Percentiles rank a stretch among this genome's conserved stretches.
Conservation (phyloP, 148 eudicot species). For the Silene conica region DNA sequence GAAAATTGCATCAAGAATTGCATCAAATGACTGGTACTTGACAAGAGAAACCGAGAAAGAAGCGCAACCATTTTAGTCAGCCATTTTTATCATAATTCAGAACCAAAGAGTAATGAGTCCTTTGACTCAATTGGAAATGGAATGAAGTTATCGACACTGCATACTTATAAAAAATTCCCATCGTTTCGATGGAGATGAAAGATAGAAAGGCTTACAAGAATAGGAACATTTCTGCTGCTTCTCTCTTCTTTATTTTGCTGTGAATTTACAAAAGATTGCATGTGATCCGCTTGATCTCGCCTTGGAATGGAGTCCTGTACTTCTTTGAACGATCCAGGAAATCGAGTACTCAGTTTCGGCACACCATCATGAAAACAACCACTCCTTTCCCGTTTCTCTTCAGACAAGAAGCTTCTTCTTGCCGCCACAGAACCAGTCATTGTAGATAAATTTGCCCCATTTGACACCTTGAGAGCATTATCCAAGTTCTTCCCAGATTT, state of each 20-base stretch:
- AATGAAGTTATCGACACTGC: neutral
- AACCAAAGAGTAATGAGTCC: too few relatives aligned
- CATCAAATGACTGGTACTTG: too few relatives aligned
- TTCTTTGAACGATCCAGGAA: slow-evolving; percentile 85
- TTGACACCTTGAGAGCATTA: slow-evolving; percentile 59
- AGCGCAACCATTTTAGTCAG: too few relatives aligned
- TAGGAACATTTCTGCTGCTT: slow-evolving; percentile 53
- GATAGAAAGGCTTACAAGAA: slow-evolving; percentile 53
- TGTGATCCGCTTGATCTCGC: slow-evolving; percentile 42
- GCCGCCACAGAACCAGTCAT: slow-evolving; percentile 49
- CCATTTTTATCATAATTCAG: too few relatives aligned
- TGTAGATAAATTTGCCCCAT: slow-evolving; percentile 49
- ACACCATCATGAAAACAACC: slow-evolving; percentile 44
- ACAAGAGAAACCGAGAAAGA: too few relatives aligned
- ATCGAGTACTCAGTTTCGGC: slow-evolving; percentile 53
- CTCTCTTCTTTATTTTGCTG: slow-evolving; percentile 58
- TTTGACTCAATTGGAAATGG: too few relatives aligned
- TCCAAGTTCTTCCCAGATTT: slow-evolving; percentile 63
- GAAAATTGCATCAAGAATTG: too few relatives aligned
- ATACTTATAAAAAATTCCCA: neutral
- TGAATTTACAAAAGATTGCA: slow-evolving; percentile 32
- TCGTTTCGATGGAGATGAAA: neutral
- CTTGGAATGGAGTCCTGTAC: slow-evolving; percentile 35
- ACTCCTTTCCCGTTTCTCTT: slow-evolving; percentile 54
- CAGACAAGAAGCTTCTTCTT: slow-evolving; percentile 55